Percentiles rank a stretch among this genome's conserved stretches.
These are phyloP conservation scores for Castanospermum australe DNA, from an alignment of 306 rosid genomes.

Conservation along the genomic window DNA sequence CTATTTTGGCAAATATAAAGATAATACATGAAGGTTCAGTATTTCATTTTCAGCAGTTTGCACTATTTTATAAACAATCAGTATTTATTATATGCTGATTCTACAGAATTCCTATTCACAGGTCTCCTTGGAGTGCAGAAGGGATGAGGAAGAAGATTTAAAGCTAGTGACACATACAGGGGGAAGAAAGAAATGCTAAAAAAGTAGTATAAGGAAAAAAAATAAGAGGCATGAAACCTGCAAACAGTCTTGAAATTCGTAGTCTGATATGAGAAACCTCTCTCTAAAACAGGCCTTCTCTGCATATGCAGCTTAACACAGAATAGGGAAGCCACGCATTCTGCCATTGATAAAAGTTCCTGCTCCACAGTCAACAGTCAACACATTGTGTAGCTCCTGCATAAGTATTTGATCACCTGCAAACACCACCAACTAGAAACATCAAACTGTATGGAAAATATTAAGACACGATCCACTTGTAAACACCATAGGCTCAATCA, in stretches of 20 bases:
- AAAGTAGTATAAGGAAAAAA: not conserved
- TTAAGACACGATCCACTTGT: not conserved
- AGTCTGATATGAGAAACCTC: slow-evolving; percentile 25
- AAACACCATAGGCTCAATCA: not conserved
- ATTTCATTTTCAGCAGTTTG: not conserved
- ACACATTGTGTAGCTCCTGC: slow-evolving; percentile 37
- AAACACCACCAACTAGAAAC: slow-evolving; percentile 14
- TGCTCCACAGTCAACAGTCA: slow-evolving; percentile 48
- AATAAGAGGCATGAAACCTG: slow-evolving; percentile 42
- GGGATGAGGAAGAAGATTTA: not conserved
- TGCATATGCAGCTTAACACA: slow-evolving; percentile 50
- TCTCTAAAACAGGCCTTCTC: slow-evolving; percentile 30
- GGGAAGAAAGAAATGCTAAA: slow-evolving; percentile 3
- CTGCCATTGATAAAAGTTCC: slow-evolving; percentile 53
- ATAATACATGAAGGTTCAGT: not conserved
- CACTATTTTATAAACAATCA: not conserved
- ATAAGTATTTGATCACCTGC: slow-evolving; percentile 25
- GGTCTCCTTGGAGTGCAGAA: not conserved
- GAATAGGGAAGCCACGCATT: slow-evolving; percentile 56
- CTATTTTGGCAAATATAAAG: not conserved
- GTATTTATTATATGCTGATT: not conserved
- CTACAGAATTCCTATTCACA: not conserved
- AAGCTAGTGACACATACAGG: not conserved
- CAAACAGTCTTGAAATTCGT: slow-evolving; percentile 28
- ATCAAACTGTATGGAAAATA: slow-evolving; percentile 17